Conservation (phyloP, 2,329 filamentous ascomycete genomes). For the Diaporthe caulivora region DNA sequence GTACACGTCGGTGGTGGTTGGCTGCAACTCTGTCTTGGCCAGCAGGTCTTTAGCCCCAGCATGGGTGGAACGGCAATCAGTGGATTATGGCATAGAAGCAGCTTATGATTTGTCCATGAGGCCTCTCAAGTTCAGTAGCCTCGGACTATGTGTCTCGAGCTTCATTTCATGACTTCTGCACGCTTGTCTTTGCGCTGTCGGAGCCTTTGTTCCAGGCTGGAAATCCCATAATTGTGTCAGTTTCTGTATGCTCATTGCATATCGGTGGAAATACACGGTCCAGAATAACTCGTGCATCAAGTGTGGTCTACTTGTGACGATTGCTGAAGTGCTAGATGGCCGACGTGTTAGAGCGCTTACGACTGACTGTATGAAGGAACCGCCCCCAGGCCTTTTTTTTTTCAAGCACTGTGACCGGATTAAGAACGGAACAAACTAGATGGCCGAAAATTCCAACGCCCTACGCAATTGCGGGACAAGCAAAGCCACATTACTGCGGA, state of each 20-base stretch:
- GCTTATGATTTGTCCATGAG: neutral
- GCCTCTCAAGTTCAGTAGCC: neutral
- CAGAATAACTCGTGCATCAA: neutral
- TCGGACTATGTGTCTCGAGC: neutral
- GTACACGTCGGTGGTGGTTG: no score
- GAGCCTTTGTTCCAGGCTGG: neutral
- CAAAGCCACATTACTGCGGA: no score
- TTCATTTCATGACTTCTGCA: neutral
- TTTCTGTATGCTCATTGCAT: neutral
- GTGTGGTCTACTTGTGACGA: neutral
- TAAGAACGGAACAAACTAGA: no score
- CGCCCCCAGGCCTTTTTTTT: neutral
- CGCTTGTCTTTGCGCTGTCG: neutral
- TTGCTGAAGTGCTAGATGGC: neutral
- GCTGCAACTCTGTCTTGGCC: no score
- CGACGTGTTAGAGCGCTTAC: no score
- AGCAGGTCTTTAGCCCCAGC: no score
- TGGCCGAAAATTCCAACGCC: no score
- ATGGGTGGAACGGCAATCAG: neutral
- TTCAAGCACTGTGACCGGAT: slow-evolving; percentile 51
- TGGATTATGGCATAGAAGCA: neutral
- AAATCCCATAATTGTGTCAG: neutral
- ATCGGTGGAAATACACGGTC: neutral
- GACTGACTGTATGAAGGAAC: no score
- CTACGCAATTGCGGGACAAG: no score